phyloP scores from a whole-genome alignment of 345 rosid species.

The Camelina neglecta region DNA sequence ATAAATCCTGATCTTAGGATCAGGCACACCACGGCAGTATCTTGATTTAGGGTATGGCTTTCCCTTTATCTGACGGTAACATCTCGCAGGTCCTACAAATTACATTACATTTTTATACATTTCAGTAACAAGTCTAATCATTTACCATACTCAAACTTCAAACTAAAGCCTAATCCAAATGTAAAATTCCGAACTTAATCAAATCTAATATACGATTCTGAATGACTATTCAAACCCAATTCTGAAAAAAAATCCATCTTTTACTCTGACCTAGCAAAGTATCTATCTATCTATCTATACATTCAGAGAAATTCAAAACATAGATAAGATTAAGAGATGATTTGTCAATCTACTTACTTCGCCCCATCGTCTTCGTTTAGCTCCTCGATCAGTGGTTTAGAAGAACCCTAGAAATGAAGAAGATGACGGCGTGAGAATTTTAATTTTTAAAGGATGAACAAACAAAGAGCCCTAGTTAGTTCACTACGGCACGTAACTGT shows the following conservation, averaged over 20 bases:
- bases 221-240: neutral
- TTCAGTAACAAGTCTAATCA: neutral
- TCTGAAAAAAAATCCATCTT: neutral
- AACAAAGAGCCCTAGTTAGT: neutral
- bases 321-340: neutral
- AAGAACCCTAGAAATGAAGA: constrained; percentile 10
- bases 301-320: neutral
- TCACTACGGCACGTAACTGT: constrained; percentile 1
- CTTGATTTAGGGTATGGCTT: constrained; percentile 66
- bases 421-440: neutral
- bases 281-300: neutral
- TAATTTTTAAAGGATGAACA: neutral
- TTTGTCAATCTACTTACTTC: constrained; percentile 21
- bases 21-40: constrained; percentile 62
- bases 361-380: constrained; percentile 15
- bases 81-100: constrained; percentile 44
- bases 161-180: constrained; percentile 18
- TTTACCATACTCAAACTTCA: neutral
- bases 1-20: constrained; percentile 60
- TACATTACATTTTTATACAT: neutral
- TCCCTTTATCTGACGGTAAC: constrained; percentile 60
- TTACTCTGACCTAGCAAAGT: neutral
- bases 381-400: neutral
- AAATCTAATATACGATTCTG: neutral
- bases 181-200: neutral